Conservation (phyloP, 1,139 yeast species). For the Hansenula sp. region DNA sequence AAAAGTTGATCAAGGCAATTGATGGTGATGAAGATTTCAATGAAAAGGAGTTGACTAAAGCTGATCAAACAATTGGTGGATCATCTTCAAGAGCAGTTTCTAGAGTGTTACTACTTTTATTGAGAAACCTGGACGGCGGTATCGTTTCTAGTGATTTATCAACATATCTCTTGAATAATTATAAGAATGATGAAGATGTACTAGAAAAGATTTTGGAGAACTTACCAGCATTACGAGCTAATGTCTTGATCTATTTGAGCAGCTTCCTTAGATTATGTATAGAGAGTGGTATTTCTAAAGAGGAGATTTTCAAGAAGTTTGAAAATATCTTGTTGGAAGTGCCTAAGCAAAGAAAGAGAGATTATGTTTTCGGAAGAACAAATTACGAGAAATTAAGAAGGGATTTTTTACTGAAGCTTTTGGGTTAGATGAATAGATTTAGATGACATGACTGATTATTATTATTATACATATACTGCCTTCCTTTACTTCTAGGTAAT, state of each 20-base stretch:
- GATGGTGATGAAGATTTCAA: conserved; percentile 22
- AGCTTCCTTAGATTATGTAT: conserved; percentile 32
- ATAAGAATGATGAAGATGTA: conserved; percentile 12
- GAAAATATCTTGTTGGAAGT: conserved; percentile 26
- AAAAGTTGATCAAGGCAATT: conserved; percentile 20
- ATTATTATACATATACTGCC: not conserved
- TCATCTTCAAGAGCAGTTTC: conserved; percentile 23
- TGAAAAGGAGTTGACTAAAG: conserved; percentile 11
- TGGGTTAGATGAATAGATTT: conserved; percentile 7
- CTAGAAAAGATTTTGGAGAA: conserved; percentile 29
- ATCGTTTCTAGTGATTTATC: conserved; percentile 33
- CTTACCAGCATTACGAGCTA: conserved; percentile 35
- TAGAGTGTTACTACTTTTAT: conserved; percentile 26
- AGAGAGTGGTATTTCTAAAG: conserved; percentile 22
- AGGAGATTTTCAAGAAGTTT: conserved; percentile 21
- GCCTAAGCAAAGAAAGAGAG: conserved; percentile 24
- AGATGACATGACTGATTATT: not conserved
- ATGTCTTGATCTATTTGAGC: conserved; percentile 34
- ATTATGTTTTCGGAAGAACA: conserved; percentile 15
- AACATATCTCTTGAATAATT: conserved; percentile 17
- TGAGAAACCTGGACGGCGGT: conserved; percentile 36
- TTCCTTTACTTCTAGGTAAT: too few relatives aligned
- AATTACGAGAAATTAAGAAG: conserved; percentile 23
- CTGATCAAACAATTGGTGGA: conserved; percentile 18
- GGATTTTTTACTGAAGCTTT: conserved; percentile 22